Evolutionary conservation across 257 asterid species (phyloP), one percentile per base, ranked within the genome.

Genomic region (Solanum habrochaites): DNA sequence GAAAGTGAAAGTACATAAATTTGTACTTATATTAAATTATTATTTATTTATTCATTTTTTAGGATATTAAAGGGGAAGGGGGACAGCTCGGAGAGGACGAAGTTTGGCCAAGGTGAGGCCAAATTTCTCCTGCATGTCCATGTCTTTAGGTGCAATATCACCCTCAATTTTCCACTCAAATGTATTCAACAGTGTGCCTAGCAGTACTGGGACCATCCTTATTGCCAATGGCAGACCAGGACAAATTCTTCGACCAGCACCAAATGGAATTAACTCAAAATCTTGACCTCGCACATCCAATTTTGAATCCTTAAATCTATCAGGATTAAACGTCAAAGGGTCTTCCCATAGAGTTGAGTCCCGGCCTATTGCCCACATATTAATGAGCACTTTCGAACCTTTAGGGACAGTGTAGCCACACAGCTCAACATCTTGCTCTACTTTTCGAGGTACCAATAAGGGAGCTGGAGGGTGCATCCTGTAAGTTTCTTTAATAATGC

Each of bases 261-360:
- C 89, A 52, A 87, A 87, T 82, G 89, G 83, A 82, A 82, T 87
- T 11, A 87, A 80, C 82, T 70, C 89, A 23, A 87, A 87, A 52
- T 70, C 45, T 67, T 31, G 83, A 2, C 86, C 83, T 81, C 62
- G 23, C 14, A 87, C 45, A 4, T 87, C 73, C 18, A 87, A 16
- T 87, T 82, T 21, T 15, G 56, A 64, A 31, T 47, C 72, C 15
- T 3, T 35, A 43, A 87, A 87, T 15, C 86, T 40, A 29, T 82
- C 86, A 15, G 86, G 89, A 49, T 82, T 69, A n/a, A 87, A 80
- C 7, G 20, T 15, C 10, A 20, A 82, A 21, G 86, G 74, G 8
- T 49, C 73, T 37, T 64, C 18, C 89, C 89, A 87, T 21, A 64
- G 5, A n/a, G 27, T 35, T 2, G 88, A 42, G 49, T 75, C 88